Percentiles rank a stretch among this genome's conserved stretches.
These are phyloP conservation scores for Candida orba DNA, from an alignment of 805 yeast genomes.

Conservation along the genomic window DNA sequence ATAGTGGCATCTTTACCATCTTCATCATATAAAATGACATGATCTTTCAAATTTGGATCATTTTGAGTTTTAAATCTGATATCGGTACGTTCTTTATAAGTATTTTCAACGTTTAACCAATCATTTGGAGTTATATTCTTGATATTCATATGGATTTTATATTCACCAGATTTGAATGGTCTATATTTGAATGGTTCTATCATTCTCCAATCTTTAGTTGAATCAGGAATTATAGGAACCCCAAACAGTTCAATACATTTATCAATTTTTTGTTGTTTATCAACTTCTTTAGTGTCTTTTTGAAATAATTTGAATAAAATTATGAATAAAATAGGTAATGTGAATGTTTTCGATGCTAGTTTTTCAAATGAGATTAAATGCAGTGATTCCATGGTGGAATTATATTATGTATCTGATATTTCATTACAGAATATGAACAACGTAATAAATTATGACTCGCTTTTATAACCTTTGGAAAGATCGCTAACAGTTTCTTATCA, in stretches of 20 bases:
- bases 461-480: neutral
- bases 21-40: constrained; percentile 29
- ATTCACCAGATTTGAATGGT: constrained; percentile 56
- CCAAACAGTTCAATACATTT: neutral
- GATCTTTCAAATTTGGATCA: constrained; percentile 26
- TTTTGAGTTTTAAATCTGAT: constrained; percentile 27
- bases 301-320: no score
- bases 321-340: no score
- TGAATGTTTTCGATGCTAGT: no score
- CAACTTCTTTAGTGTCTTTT: no score
- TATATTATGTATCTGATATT: no score
- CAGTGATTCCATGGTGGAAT: no score
- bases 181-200: constrained; percentile 38
- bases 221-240: neutral
- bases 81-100: constrained; percentile 41
- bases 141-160: constrained; percentile 59
- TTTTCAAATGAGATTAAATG: no score
- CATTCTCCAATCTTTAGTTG: neutral
- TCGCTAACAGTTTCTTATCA: neutral
- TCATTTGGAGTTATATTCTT: constrained; percentile 41
- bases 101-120: constrained; percentile 55
- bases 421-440: no score
- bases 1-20: constrained; percentile 17
- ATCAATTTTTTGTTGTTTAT: no score
- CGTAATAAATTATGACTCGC: neutral